These are phyloP conservation scores for Saccharum spontaneum DNA, from an alignment of 176 grass and related monocot species.

Conservation along the genomic window DNA sequence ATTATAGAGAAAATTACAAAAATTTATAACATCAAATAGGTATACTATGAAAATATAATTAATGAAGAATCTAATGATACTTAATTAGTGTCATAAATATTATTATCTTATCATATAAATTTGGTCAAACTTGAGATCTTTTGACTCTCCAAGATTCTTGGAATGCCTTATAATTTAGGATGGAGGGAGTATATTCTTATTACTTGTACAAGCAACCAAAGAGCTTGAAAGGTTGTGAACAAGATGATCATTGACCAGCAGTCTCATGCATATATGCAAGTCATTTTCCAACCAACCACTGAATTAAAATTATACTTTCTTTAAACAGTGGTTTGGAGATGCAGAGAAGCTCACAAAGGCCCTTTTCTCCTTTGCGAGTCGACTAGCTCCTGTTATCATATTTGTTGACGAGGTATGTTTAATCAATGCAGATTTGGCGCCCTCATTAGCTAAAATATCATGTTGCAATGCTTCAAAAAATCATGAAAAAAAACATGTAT, in stretches of 20 bases:
- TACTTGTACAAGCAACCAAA: not conserved
- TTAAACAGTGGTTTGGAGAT: constrained; percentile 97
- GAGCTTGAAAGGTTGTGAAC: not conserved
- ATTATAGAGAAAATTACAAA: no score
- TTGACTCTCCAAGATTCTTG: no score
- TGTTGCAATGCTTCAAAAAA: not conserved
- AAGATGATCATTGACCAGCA: constrained; percentile 6
- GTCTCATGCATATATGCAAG: not conserved
- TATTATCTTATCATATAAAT: no score
- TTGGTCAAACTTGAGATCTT: no score
- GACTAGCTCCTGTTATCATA: constrained; percentile 89
- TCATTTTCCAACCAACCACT: constrained; percentile 37
- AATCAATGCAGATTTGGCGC: not conserved
- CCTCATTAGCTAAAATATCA: not conserved
- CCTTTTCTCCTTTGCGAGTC: constrained; percentile 92
- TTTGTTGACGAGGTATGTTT: constrained; percentile 90
- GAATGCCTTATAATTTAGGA: no score
- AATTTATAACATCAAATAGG: no score
- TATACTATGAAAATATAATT: no score
- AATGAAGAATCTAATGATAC: no score
- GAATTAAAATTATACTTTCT: constrained; percentile 14
- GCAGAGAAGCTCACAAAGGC: constrained; percentile 96
- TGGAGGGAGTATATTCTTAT: not conserved
- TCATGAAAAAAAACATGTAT: not conserved
- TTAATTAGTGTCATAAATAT: no score